phyloP scores from a whole-genome alignment of 2,329 filamentous ascomycete genomes.

The Huntiella omanensis region DNA sequence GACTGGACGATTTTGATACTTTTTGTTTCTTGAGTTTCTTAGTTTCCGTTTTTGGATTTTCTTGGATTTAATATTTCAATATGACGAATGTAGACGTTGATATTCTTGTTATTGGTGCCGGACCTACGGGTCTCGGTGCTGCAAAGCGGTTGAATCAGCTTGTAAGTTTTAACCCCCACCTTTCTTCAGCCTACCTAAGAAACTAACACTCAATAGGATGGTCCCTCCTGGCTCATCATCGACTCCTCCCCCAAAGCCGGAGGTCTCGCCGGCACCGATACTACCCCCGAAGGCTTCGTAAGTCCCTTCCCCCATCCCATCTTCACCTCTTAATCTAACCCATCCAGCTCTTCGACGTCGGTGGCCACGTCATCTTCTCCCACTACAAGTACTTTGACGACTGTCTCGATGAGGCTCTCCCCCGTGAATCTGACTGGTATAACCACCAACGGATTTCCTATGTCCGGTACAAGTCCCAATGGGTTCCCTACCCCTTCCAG shows the following conservation, averaged over 20 bases:
- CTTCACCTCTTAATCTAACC: conserved; percentile 2
- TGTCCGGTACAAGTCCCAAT: conserved; percentile 86
- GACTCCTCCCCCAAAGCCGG: conserved; percentile 84
- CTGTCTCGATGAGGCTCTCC: conserved; percentile 90
- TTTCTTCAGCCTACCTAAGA: conserved; percentile 12
- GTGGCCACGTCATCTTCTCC: conserved; percentile 96
- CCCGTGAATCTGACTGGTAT: conserved; percentile 89
- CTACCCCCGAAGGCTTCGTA: conserved; percentile 93
- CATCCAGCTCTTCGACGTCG: conserved; percentile 83
- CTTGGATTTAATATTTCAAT: neutral
- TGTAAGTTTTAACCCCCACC: conserved; percentile 34
- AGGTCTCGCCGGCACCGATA: conserved; percentile 87
- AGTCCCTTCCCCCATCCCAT: conserved; percentile 24
- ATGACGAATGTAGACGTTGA: conserved; percentile 21
- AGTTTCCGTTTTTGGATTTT: neutral
- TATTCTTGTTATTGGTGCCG: conserved; percentile 93
- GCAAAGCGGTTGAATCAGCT: conserved; percentile 96
- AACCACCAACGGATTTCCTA: conserved; percentile 97
- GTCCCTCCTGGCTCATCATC: conserved; percentile 87
- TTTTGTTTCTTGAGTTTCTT: neutral
- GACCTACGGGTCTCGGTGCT: conserved; percentile 90
- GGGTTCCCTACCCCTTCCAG: conserved; percentile 99
- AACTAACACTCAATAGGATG: conserved; percentile 39
- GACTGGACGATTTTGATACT: neutral
- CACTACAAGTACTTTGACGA: conserved; percentile 99